Evolutionary conservation across 345 rosid species (phyloP).

Genomic region (Eutrema yunnanense): DNA sequence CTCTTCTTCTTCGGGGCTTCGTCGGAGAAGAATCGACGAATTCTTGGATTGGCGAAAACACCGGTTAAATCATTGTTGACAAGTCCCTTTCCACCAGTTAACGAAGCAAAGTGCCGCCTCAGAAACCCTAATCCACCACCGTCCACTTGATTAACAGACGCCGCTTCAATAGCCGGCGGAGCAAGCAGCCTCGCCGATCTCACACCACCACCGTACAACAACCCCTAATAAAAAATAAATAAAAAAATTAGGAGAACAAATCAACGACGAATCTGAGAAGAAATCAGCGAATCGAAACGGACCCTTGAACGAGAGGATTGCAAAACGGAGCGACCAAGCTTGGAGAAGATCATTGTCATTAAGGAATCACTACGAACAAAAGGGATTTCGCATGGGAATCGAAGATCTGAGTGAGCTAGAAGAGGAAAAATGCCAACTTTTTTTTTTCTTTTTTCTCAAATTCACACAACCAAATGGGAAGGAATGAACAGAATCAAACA

Average conservation of each 20-base stretch:
- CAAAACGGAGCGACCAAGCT: slow-evolving; percentile 17
- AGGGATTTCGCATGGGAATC: slow-evolving; percentile 5
- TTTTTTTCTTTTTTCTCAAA: background rate
- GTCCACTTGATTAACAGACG: slow-evolving; percentile 21
- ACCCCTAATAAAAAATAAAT: background rate
- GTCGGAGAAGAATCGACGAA: slow-evolving; percentile 56
- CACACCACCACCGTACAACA: slow-evolving; percentile 16
- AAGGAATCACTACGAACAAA: background rate
- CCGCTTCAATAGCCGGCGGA: slow-evolving; percentile 13
- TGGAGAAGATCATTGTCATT: slow-evolving; percentile 25
- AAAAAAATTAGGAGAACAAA: background rate
- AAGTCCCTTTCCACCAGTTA: slow-evolving; percentile 33
- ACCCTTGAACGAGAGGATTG: slow-evolving; percentile 26
- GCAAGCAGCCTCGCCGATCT: slow-evolving; percentile 24
- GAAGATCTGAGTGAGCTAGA: slow-evolving; percentile 3
- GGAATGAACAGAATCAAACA: background rate
- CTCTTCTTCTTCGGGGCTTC: slow-evolving; percentile 69
- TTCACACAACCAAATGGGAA: background rate
- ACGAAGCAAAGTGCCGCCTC: slow-evolving; percentile 50
- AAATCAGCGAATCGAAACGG: background rate
- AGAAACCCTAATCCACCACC: slow-evolving; percentile 48
- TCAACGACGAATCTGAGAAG: background rate
- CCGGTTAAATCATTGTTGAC: slow-evolving; percentile 36
- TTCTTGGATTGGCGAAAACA: slow-evolving; percentile 58
- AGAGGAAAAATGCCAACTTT: background rate